Evolutionary conservation across 371 early-diverging fungal genomes (phyloP), one percentile per base, ranked within the genome.

Genomic region (Rhizomucor pusillus): DNA sequence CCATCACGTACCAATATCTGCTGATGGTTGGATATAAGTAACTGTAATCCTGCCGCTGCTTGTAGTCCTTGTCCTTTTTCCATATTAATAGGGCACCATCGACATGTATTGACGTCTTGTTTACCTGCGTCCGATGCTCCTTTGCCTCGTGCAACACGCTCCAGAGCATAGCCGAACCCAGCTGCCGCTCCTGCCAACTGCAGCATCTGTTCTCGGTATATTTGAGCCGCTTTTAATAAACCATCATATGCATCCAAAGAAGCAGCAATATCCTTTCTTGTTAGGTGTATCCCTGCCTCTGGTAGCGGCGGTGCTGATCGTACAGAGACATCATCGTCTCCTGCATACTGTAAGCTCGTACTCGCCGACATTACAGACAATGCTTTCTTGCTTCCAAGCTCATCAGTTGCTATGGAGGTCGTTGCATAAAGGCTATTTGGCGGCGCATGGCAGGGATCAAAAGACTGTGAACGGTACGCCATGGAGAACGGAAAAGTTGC

Each of bases 1-100:
- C 29, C 6, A 51, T 62, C 29, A 29, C 29, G 7, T 74, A 80
- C 80, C 67, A 80, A 62, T 34, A 80, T 65, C 48, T 77, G 81
- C 41, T 80, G 77, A 58, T 80, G 81, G 61, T 80, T 80, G 44
- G 81, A 80, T 57, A 75, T 72, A 37, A 80, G 51, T 25, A 72
- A 71, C 43, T 80, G 81, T 33, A 80, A 63, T 24, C 81, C 81
- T n/a, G 81, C 73, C 12, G 77, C 77, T 1, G 81, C 77, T 47
- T 80, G 81, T 7, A 80, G 56, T 23, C 74, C 71, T 41, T 73
- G 68, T 18, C 75, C 76, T 79, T 23, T 47, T n/a, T 25, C 13
- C 47, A 39, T 44, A 24, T 43, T 18, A 51, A 36, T 29, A 34
- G 46, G n/a, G 11, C 47, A 25, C 47, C 19, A 7, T 24, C 11